Evolutionary conservation across 208 protist species (phyloP).

Genomic region (Acanthamoeba castellanii): DNA sequence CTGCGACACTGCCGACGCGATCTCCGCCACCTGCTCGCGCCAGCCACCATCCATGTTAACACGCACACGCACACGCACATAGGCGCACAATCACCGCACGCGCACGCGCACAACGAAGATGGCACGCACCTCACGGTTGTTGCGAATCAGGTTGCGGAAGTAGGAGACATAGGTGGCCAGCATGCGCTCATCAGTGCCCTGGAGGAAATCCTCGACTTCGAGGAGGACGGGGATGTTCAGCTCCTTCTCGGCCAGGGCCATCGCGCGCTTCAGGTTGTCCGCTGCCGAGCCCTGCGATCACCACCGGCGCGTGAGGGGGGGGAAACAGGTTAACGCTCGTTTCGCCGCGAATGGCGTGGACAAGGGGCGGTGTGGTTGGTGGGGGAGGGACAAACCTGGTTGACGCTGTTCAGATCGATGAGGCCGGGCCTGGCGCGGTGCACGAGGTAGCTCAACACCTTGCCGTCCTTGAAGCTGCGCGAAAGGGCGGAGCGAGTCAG

Average conservation of each 20-base stretch:
- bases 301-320: background rate
- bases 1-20: background rate
- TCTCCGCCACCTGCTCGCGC: background rate
- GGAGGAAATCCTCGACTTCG: constrained; percentile 49
- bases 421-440: constrained; percentile 25
- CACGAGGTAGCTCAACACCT: constrained; percentile 66
- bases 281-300: background rate
- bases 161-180: constrained; percentile 69
- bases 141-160: constrained; percentile 66
- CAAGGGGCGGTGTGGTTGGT: too few relatives aligned
- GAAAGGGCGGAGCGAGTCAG: background rate
- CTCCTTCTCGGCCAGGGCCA: constrained; percentile 61
- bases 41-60: too few relatives aligned
- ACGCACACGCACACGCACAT: background rate
- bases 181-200: constrained; percentile 30
- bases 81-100: background rate
- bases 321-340: too few relatives aligned
- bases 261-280: background rate
- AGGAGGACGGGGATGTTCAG: constrained; percentile 42
- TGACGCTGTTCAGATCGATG: constrained; percentile 3
- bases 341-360: too few relatives aligned
- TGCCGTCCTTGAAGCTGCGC: constrained; percentile 65
- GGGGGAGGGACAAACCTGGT: background rate
- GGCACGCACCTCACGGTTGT: background rate
- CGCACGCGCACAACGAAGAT: background rate